Base-by-base conservation (phyloP, 2,329 filamentous ascomycete species). In the Hypoxylon sp. region DNA sequence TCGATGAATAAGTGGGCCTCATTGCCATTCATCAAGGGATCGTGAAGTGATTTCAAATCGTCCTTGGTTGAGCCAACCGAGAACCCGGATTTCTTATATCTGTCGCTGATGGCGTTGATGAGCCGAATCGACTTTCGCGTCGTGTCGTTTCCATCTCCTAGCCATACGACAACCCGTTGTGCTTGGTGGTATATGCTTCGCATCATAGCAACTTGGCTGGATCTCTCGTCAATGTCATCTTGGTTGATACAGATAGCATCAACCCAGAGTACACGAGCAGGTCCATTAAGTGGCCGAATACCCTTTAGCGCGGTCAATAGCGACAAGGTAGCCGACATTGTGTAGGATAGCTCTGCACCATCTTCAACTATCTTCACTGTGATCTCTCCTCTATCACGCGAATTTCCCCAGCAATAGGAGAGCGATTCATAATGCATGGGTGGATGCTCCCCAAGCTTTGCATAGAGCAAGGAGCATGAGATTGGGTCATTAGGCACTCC, bases 161-260 rank as follows among this genome's bases (percentile, higher is more conserved):
- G 45, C 55, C 55, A 58, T 19, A 58, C 34, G 5, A 46, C 34
- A n/a, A 51, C 45, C 6, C 21, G 25, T 21, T 12, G 21, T 8
- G 55, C 55, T 21, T 25, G 25, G n/a, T 11, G n/a, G 11, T 50
- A 58, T 16, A 51, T 58, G 7, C n/a, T 37, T 25, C 45, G 41
- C 55, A 58, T 58, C 11, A 39, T 37, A 7, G 55, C 55, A 25
- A 58, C 55, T 47, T 58, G 55, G 7, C 41, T 32, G 5, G 55
- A 46, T 12, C 45, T 25, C 34, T 58, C 55, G n/a, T 11, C 34
- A 16, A 25, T 37, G 30, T 58, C 46, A 16, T 37, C 14, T 32
- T 58, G 46, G 16, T 58, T 37, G 16, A 58, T 58, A n/a, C 46
- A 58, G 8, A 58, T 14, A 8, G 41, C 39, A n/a, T 58, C 54